Evolutionary conservation across 2,329 filamentous ascomycete species (phyloP).

Genomic region (Emmonsia crescens): DNA sequence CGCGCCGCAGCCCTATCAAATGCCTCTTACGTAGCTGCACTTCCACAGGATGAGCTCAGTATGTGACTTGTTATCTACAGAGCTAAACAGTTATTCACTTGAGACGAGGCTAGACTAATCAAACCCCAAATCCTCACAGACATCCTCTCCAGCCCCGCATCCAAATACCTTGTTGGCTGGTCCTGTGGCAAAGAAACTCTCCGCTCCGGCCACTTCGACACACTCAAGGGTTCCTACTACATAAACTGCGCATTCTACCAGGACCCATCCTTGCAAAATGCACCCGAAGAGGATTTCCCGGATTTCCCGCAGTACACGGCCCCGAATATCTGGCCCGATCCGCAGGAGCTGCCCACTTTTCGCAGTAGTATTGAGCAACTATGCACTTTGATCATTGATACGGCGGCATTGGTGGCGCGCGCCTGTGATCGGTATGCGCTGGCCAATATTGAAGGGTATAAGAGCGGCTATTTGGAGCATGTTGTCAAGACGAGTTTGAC

Average conservation of each 20-base stretch:
- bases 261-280: conserved; percentile 25
- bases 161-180: conserved; percentile 55
- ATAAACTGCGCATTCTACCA: conserved; percentile 49
- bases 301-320: conserved; percentile 80
- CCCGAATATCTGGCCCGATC: conserved; percentile 76
- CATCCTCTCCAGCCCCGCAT: conserved; percentile 31
- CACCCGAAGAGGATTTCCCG: conserved; percentile 26
- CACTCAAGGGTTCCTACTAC: conserved; percentile 54
- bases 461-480: conserved; percentile 66
- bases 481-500: conserved; percentile 77
- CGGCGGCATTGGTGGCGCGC: conserved; percentile 75
- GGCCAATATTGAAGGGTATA: conserved; percentile 66
- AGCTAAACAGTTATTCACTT: neutral
- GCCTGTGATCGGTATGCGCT: conserved; percentile 81
- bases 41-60: conserved; percentile 63
- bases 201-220: conserved; percentile 50
- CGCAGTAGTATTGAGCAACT: conserved; percentile 60
- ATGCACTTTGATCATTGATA: conserved; percentile 78
- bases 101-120: neutral
- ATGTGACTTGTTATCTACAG: conserved; percentile 7
- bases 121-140: conserved; percentile 18
- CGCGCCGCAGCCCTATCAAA: conserved; percentile 70
- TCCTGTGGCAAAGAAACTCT: conserved; percentile 54
- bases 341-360: conserved; percentile 63
- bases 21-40: conserved; percentile 76